phyloP scores from a whole-genome alignment of 208 protist genomes.

The Acanthamoeba quina region DNA sequence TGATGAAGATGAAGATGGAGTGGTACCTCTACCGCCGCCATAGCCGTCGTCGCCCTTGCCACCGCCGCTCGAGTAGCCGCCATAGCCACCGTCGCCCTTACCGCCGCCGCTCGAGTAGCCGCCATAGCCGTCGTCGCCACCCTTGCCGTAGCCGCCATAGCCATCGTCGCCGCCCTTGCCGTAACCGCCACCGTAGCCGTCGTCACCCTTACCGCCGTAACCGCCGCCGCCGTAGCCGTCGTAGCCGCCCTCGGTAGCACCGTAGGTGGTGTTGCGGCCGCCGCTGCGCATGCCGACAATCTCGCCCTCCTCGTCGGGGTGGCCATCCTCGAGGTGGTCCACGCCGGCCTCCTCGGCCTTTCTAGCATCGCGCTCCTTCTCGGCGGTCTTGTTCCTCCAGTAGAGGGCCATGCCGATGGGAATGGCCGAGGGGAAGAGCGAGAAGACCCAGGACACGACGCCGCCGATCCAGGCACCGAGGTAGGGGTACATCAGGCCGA shows the following conservation, averaged over 20 bases:
- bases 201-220: not conserved
- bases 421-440: slow-evolving; percentile 31
- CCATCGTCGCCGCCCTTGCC: not conserved
- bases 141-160: not conserved
- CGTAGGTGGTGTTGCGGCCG: slow-evolving; percentile 2
- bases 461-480: slow-evolving; percentile 20
- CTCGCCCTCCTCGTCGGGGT: slow-evolving; percentile 2
- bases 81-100: slow-evolving; percentile 2
- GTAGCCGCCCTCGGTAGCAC: not conserved
- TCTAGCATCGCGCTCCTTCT: not conserved
- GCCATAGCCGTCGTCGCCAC: not conserved
- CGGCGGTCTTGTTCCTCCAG: slow-evolving; percentile 39
- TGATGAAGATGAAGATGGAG: not conserved
- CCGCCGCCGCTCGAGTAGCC: not conserved
- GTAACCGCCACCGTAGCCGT: not conserved
- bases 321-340: slow-evolving; percentile 2
- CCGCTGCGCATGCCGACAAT: not conserved
- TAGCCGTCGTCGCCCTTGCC: slow-evolving; percentile 7
- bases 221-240: not conserved
- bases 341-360: slow-evolving; percentile 22
- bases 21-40: not conserved
- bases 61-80: not conserved
- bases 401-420: slow-evolving; percentile 45
- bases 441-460: slow-evolving; percentile 33
- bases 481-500: slow-evolving; percentile 30